These are phyloP conservation scores for Helianthus tuberosus DNA, from an alignment of 129 eudicot genomes.

Conservation along the genomic window DNA sequence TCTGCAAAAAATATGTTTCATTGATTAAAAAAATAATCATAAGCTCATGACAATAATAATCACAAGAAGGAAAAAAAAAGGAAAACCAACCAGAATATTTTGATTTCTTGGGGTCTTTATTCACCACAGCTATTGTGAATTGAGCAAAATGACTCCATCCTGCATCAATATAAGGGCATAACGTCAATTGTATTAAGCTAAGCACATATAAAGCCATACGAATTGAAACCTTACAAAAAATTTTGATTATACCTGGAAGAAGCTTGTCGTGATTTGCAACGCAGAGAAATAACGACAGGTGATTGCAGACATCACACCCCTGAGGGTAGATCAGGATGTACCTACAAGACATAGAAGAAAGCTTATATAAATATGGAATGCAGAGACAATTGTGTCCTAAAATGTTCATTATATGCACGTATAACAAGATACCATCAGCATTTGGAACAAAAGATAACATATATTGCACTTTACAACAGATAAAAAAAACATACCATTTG, in stretches of 20 bases:
- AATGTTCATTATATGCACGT: slow-evolving; percentile 5
- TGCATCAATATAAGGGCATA: slow-evolving; percentile 25
- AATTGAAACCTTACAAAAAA: neutral
- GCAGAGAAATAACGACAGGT: slow-evolving; percentile 95
- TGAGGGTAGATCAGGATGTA: slow-evolving; percentile 97
- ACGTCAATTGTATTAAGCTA: neutral
- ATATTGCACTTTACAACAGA: neutral
- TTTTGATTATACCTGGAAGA: slow-evolving; percentile 72
- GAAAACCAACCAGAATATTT: slow-evolving; percentile 77
- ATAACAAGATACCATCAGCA: slow-evolving; percentile 3
- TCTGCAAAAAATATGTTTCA: slow-evolving; percentile 44
- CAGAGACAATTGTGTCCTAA: neutral
- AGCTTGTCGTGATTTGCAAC: slow-evolving; percentile 99
- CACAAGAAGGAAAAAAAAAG: slow-evolving; percentile 9
- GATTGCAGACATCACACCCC: slow-evolving; percentile 99
- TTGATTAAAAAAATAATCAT: neutral
- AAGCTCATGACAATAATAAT: neutral
- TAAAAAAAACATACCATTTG: slow-evolving; percentile 64
- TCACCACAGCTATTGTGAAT: slow-evolving; percentile 97
- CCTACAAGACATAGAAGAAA: slow-evolving; percentile 50
- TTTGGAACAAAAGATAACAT: slow-evolving; percentile 1
- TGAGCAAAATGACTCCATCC: slow-evolving; percentile 99
- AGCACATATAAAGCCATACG: neutral
- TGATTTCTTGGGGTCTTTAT: slow-evolving; percentile 95
- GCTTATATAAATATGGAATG: neutral